Evolutionary conservation across 768 basidiomycete species (phyloP), one percentile per base, ranked within the genome.

Genomic region (Tricholoma matsutake): DNA sequence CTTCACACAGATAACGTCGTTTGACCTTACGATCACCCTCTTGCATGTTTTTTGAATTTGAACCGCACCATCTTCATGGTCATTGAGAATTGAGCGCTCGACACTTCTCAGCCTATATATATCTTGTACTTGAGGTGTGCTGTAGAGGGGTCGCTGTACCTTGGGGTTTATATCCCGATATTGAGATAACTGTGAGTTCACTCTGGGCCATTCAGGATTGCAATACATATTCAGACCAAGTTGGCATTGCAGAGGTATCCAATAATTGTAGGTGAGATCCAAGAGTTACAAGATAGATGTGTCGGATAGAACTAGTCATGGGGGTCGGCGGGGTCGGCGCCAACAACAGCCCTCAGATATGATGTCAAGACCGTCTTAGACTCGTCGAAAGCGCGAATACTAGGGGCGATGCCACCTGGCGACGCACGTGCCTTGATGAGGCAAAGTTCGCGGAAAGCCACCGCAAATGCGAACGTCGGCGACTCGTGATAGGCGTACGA

Each of bases 401-500:
- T 67, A 0, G 80, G 72, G 1, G 72, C 74, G 37, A 72, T 65
- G 1, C 79, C 78, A 11, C 68, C 68, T 4, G 76, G 63, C 22
- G 69, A 63, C 6, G 79, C 73, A 4, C 68, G 66, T 0, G 85
- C 85, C 68, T 89, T 89, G 73, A 89, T 83, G 4, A 47, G 54
- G 63, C 85, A 86, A 1, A 89, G 64, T 1, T 76, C 75, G 14
- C 63, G 65, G 63, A 84, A 88, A 0, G 87, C 86, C 32, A 88
- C 79, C 0, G 64, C 63, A 65, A 86, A 86, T 0, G 73, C 86
- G 57, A 89, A 87, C 0, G 8, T 58, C 7, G 63, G 31, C 1
- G 63, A 63, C n/a, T 64, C 56, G 0, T 4, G 34, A 57, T 83
- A 83, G 0, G 88, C 87, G 41, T 76, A 84, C 0, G 88, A 87